Base-by-base conservation (phyloP, 2,329 filamentous ascomycete species). In the Neofusicoccum parvum region DNA sequence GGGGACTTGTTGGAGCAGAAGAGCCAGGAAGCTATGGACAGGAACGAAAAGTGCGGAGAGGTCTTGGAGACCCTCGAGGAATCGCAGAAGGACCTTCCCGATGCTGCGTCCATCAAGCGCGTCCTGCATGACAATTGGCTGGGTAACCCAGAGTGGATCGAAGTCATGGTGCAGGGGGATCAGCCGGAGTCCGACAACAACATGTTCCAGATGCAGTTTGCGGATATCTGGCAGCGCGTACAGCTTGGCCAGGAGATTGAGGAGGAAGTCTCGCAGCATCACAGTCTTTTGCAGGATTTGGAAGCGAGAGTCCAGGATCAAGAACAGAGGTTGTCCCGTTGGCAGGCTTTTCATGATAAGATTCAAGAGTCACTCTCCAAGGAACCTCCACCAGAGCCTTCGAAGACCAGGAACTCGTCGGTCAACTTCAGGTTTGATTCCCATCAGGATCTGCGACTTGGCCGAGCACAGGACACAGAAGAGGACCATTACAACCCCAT, bases 91-190 rank as follows among this genome's bases (percentile, higher is more conserved):
- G 3, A 65, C 71, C 23, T 68, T 68, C 9, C 58, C 67, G 75
- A 70, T 70, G 72, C 72, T 2, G 72, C 71, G 1, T 69, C 71
- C 4, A 68, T 92, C 65, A 84, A 88, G 70, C 86, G 85, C 48
- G 82, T 85, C 2, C 79, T 93, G 36, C 83, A 85, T 41, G 88
- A 88, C 67, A 92, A 92, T 69, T 97, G 93, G 93, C 83, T 91
- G 14, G 93, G 92, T 1, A 87, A 89, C 71, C 86, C 89, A 66
- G 85, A 87, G 65, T 94, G 92, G 89, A 84, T 92, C 70, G 85
- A 92, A 54, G 82, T 87, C 2, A 79, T 97, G 20, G 75, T 95
- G 0, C 83, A 89, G 59, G 91, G 91, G 1, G 89, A 92, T 51
- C 80, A 82, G 20, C 80, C 80, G 7, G 78, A 82, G 2, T 80